Conservation (phyloP, 805 yeast genomes). For the Lipomyces yamanashiensis region DNA sequence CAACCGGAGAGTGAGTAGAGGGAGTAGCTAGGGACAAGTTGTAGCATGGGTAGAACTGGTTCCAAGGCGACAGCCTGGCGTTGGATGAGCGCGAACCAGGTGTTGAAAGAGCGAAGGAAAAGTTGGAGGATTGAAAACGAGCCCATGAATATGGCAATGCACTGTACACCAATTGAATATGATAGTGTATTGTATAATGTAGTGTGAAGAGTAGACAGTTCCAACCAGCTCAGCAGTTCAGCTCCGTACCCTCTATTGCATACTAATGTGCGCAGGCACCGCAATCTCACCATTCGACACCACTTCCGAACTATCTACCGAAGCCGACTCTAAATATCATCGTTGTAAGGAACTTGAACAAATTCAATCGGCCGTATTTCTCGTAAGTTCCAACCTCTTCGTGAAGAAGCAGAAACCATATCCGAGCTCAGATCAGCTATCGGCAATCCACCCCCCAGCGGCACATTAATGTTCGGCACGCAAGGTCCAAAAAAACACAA, state of each 20-base stretch:
- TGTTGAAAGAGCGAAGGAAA: slow-evolving; percentile 46
- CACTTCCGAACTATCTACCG: background rate
- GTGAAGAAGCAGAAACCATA: slow-evolving; percentile 87
- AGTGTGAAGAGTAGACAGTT: no score
- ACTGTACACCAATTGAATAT: no score
- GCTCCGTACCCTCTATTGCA: no score
- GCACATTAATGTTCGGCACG: slow-evolving; percentile 81
- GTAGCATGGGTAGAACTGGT: slow-evolving; percentile 46
- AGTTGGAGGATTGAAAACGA: slow-evolving; percentile 51
- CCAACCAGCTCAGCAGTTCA: no score
- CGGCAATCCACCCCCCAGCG: slow-evolving; percentile 85
- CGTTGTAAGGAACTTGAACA: slow-evolving; percentile 65
- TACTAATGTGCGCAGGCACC: background rate
- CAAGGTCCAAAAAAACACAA: slow-evolving; percentile 74
- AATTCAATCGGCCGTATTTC: slow-evolving; percentile 95
- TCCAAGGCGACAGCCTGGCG: slow-evolving; percentile 68
- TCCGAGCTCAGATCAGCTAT: slow-evolving; percentile 68
- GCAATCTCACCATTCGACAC: background rate
- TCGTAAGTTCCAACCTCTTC: slow-evolving; percentile 83
- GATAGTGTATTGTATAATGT: no score
- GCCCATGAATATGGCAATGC: slow-evolving; percentile 55
- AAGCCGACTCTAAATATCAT: slow-evolving; percentile 41
- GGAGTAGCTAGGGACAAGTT: slow-evolving; percentile 78
- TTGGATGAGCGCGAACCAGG: slow-evolving; percentile 60
- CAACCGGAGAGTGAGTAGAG: slow-evolving; percentile 79